Evolutionary conservation across 2,329 filamentous ascomycete species (phyloP), one percentile per base, ranked within the genome.

Genomic region (Fusarium sarcochroum): DNA sequence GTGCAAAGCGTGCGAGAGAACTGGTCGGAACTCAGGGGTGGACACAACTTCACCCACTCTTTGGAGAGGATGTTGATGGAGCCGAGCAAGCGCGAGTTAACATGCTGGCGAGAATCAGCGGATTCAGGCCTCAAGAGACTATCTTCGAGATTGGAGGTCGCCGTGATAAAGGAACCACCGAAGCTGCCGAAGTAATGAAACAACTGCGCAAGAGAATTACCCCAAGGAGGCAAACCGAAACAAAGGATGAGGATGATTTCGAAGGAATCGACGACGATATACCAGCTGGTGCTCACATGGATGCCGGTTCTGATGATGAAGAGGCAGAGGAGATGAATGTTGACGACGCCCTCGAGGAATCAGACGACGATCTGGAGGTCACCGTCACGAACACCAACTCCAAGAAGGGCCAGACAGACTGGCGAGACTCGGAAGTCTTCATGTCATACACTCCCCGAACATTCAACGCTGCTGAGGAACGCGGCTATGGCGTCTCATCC

Each of bases 91-190:
- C 93, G 48, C 88, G 94, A 32, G 89, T 94, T 48, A 90, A 91
- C 50, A 97, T 99, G 93, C 84, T 99, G 30, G 93, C 93, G 32
- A 89, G 90, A 60, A 93, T 99, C 58, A 94, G 93, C 73, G 91
- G 91, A 3, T 99, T 96, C 81, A 89, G 93, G 72, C 96, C 97
- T 0, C 86, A 90, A 42, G 96, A 99, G 80, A 98, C 95, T 0
- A 93, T 99, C n/a, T 99, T 99, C 73, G 96, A 99, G 79, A 90
- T 98, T 66, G 92, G 92, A 68, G 92, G 92, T 8, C 89, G 91
- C 71, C 87, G 90, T 63, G 91, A 90, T 38, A 91, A 92, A 69
- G 85, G 83, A 3, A 84, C 83, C 37, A 84, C 81, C 48, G 89
- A 91, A 75, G 90, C 91, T 8, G 91, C 90, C 3, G 91, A 93